Conservation (phyloP, 345 rosid genomes). For the Hevea brasiliensis region DNA sequence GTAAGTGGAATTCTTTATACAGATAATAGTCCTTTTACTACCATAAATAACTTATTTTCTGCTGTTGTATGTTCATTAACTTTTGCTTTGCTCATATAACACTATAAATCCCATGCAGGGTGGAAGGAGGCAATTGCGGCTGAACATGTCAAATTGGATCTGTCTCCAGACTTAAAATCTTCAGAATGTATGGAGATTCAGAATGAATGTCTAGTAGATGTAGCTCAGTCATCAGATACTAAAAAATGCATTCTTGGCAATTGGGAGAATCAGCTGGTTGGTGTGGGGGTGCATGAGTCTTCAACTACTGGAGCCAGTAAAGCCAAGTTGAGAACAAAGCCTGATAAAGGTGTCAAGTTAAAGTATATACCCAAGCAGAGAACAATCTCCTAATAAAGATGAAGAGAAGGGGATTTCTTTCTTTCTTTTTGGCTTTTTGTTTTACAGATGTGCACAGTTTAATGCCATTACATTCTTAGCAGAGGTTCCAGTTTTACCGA, state of each 20-base stretch:
- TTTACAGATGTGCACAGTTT: conserved; percentile 45
- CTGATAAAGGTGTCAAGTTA: conserved; percentile 65
- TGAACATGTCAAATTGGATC: conserved; percentile 66
- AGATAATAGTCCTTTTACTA: not conserved
- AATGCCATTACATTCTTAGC: conserved; percentile 43
- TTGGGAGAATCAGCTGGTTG: conserved; percentile 25
- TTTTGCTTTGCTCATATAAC: conserved; percentile 7
- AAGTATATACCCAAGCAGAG: conserved; percentile 79
- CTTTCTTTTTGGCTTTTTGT: conserved; percentile 6
- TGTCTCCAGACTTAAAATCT: conserved; percentile 44
- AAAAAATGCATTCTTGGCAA: conserved; percentile 19
- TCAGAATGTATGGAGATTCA: conserved; percentile 22
- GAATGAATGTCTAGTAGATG: conserved; percentile 16
- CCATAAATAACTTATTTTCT: not conserved
- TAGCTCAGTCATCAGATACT: conserved; percentile 31
- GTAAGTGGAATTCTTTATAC: conserved; percentile 45
- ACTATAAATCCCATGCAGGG: conserved; percentile 45
- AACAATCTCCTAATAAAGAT: conserved; percentile 26
- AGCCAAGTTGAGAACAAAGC: conserved; percentile 47
- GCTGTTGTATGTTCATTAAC: not conserved
- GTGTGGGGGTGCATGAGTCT: conserved; percentile 12
- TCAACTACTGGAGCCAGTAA: conserved; percentile 31
- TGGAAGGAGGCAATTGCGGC: conserved; percentile 78
- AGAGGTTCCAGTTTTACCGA: conserved; percentile 70
- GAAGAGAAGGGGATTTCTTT: conserved; percentile 18